Conservation (phyloP, 306 rosid species). For the Pyrus betulifolia region DNA sequence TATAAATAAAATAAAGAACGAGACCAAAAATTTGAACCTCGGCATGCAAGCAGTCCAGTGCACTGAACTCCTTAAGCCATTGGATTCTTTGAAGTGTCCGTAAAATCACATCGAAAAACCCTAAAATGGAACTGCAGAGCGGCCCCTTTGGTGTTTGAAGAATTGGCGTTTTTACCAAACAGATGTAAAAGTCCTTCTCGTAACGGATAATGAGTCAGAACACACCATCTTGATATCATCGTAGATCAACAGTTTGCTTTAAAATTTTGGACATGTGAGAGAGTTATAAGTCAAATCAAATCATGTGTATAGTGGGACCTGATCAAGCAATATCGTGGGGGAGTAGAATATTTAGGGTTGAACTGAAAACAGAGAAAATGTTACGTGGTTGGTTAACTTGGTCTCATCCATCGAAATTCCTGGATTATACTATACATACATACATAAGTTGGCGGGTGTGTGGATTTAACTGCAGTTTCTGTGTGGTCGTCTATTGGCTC, state of each 20-base stretch:
- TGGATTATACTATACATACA: no score
- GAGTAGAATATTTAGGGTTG: neutral
- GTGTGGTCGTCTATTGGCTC: neutral
- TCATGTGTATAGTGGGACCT: neutral
- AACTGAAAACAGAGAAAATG: neutral
- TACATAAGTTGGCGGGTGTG: no score
- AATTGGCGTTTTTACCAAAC: neutral
- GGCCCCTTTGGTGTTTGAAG: neutral
- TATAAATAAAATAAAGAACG: neutral
- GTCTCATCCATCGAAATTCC: no score
- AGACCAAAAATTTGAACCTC: neutral
- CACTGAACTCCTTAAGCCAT: neutral
- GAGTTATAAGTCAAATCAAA: neutral
- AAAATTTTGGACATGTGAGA: neutral
- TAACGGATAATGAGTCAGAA: neutral
- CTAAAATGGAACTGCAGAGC: neutral
- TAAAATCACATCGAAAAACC: neutral
- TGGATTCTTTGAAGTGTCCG: neutral
- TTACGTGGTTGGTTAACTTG: neutral
- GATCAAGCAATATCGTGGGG: neutral
- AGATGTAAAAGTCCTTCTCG: no score
- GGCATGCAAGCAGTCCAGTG: neutral
- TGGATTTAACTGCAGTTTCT: neutral
- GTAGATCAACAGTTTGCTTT: neutral
- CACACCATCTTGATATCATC: neutral